Conservation (phyloP, 805 yeast genomes). For the Suhomyces tanzawaensis region DNA sequence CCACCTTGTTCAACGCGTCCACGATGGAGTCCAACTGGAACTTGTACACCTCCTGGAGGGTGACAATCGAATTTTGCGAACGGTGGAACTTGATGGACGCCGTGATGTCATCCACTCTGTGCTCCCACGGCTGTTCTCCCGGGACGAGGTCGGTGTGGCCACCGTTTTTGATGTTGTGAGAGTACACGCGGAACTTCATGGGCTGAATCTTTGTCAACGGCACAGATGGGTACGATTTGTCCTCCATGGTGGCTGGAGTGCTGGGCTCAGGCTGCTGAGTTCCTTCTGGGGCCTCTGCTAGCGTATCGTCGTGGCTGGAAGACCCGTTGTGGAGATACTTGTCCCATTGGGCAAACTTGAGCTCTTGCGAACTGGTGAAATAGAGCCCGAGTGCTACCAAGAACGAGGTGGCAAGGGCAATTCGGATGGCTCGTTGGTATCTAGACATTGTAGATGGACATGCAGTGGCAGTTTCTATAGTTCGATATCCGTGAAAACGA, state of each 20-base stretch:
- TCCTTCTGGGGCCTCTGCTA: too few relatives aligned
- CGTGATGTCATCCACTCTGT: slow-evolving; percentile 16
- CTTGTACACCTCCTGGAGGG: slow-evolving; percentile 17
- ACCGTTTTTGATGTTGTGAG: slow-evolving; percentile 36
- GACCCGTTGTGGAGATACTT: too few relatives aligned
- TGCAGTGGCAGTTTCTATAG: too few relatives aligned
- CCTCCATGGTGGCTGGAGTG: slow-evolving; percentile 1
- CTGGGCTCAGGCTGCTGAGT: too few relatives aligned
- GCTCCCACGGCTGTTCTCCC: slow-evolving; percentile 28
- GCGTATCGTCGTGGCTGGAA: too few relatives aligned
- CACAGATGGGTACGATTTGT: not conserved
- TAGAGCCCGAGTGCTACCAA: too few relatives aligned
- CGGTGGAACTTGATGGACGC: slow-evolving; percentile 19
- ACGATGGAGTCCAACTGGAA: slow-evolving; percentile 18
- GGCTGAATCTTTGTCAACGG: slow-evolving; percentile 11
- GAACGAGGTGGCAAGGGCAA: not conserved
- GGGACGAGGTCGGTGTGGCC: slow-evolving; percentile 19
- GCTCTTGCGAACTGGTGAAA: too few relatives aligned
- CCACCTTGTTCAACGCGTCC: slow-evolving; percentile 13
- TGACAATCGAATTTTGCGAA: slow-evolving; percentile 15
- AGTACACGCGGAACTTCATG: slow-evolving; percentile 30
- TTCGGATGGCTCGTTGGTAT: not conserved
- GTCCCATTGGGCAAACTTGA: too few relatives aligned
- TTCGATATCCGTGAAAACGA: too few relatives aligned
- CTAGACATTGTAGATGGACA: too few relatives aligned